A percentile compares a stretch with the other conserved stretches of the same genome.
These are phyloP conservation scores for Cercophora newfieldiana DNA, from an alignment of 495 filamentous ascomycete genomes.

Conservation along the genomic window DNA sequence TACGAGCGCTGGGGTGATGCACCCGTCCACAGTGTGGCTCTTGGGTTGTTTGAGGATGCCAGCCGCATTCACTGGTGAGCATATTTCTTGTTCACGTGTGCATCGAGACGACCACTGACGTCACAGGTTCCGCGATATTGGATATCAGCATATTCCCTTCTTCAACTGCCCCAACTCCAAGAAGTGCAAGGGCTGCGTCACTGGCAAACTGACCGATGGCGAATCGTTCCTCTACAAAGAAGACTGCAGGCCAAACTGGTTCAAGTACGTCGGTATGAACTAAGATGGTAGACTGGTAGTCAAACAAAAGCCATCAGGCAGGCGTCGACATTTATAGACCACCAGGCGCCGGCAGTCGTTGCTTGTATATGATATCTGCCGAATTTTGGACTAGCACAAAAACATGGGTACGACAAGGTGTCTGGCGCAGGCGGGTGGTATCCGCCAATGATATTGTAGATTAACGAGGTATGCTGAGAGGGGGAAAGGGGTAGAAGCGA, in stretches of 20 bases:
- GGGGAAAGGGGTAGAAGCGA: background rate
- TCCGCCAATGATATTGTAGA: constrained; percentile 13
- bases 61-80: constrained; percentile 93
- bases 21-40: constrained; percentile 92
- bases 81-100: background rate
- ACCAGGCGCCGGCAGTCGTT: background rate
- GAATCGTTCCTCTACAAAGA: constrained; percentile 81
- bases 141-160: constrained; percentile 97
- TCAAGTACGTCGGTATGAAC: constrained; percentile 86
- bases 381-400: constrained; percentile 12
- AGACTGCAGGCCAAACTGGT: constrained; percentile 96
- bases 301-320: background rate
- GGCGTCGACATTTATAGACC: background rate
- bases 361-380: constrained; percentile 6
- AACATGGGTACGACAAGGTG: constrained; percentile 17
- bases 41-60: constrained; percentile 89
- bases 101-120: constrained; percentile 17
- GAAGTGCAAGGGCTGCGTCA: constrained; percentile 86
- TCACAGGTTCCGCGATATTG: constrained; percentile 95
- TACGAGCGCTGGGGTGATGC: constrained; percentile 99
- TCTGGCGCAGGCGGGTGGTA: constrained; percentile 17
- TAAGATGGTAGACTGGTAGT: constrained; percentile 34
- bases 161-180: constrained; percentile 97
- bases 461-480: constrained; percentile 14
- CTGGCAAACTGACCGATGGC: constrained; percentile 85